Base-by-base conservation (phyloP, 345 rosid genomes). In the Adansonia digitata region DNA sequence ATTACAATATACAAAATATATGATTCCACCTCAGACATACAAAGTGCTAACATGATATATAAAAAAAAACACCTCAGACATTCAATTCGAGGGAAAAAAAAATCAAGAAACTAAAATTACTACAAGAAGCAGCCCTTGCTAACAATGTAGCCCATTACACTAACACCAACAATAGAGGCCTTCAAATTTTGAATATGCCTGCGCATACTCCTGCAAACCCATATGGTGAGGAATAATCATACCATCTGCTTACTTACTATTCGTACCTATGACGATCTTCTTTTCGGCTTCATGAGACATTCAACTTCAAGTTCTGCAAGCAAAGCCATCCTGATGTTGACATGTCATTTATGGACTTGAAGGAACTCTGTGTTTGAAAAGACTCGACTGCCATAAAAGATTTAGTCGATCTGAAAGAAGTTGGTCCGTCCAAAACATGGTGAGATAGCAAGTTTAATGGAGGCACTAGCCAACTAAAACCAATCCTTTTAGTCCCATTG, bases 201-300 rank as follows among this genome's bases (percentile, higher is more conserved):
- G 45, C 98, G 94, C 80, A 94, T 85, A 85, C 92, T 85, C 81
- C 88, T 89, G 15, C 97, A 88, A 46, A 92, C 97, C 97, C 98
- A 94, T 31, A 94, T 77, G 49, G 97, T 90, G 64, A 92, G 84
- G 83, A 91, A 94, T 77, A 91, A 77, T 70, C 98, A 97, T 52
- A 94, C 98, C 98, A 94, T 92, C 82, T 94, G 97, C 84, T 94
- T 94, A 70, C 98, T 94, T 34, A 88, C 90, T 37, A 94, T 89
- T 79, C 97, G 71, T 77, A 89, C 92, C 82, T 84, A 91, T 18
- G 89, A 84, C 29, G 93, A 80, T 79, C 86, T 83, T 78, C 89
- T 85, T 85, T 86, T 92, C 72, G 86, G 82, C 75, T 89, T 91
- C 94, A 94, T 57, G 34, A 92, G 80, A 40, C 84, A 74, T 81